Evolutionary conservation across 2,329 filamentous ascomycete genomes (phyloP).

Genomic region (Coleophoma eucalyptorum): DNA sequence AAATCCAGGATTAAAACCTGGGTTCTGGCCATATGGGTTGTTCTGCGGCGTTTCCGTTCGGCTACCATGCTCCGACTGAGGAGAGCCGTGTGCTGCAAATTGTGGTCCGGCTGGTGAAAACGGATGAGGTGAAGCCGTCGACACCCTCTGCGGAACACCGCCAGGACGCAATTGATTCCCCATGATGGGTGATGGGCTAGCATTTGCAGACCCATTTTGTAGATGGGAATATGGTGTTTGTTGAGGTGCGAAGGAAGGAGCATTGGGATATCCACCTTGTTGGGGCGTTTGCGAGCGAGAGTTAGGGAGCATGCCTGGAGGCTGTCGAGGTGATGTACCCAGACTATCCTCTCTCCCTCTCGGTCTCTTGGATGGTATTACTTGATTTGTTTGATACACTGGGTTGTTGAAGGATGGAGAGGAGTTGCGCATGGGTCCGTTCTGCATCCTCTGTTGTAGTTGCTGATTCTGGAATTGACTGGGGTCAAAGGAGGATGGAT

Average conservation of each 20-base stretch:
- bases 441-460: constrained; percentile 61
- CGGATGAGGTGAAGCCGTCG: constrained; percentile 87
- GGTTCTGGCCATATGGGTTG: constrained; percentile 60
- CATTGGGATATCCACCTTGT: constrained; percentile 60
- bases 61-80: constrained; percentile 70
- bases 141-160: constrained; percentile 73
- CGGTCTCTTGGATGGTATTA: constrained; percentile 87
- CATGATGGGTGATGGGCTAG: constrained; percentile 92
- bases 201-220: constrained; percentile 75
- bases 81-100: constrained; percentile 69
- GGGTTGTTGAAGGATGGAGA: constrained; percentile 76
- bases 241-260: constrained; percentile 44
- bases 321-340: constrained; percentile 75
- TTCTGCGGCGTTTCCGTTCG: constrained; percentile 68
- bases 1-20: constrained; percentile 52
- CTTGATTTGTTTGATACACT: constrained; percentile 77
- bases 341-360: constrained; percentile 80
- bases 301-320: constrained; percentile 67
- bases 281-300: constrained; percentile 93
- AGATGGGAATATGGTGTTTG: constrained; percentile 73
- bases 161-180: constrained; percentile 71
- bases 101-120: constrained; percentile 77
- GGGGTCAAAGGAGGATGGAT: constrained; percentile 55
- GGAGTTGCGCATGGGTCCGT: constrained; percentile 78
- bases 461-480: constrained; percentile 47